Percentiles rank a stretch among this genome's conserved stretches.
These are phyloP conservation scores for Geotrichum cucujoidarum DNA, from an alignment of 1,139 yeast genomes.

Conservation along the genomic window DNA sequence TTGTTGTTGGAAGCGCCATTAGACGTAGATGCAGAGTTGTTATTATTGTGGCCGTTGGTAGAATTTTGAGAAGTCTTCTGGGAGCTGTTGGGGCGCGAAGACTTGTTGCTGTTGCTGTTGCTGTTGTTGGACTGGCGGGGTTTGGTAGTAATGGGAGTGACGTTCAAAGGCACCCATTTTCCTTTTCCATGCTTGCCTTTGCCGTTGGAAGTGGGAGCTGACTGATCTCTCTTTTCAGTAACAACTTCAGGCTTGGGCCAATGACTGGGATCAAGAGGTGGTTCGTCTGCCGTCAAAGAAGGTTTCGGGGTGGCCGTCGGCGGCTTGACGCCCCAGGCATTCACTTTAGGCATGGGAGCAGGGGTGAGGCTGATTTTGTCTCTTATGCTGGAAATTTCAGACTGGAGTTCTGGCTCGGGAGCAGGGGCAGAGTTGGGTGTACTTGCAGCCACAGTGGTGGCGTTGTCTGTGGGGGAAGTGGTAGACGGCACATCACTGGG, in stretches of 20 bases:
- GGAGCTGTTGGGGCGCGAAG: constrained; percentile 14
- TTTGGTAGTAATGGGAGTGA: constrained; percentile 13
- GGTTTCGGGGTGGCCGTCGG: constrained; percentile 12
- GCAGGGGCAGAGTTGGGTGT: constrained; percentile 20
- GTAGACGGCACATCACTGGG: constrained; percentile 9
- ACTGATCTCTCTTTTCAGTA: neutral
- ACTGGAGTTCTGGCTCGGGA: constrained; percentile 15
- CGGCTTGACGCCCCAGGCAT: constrained; percentile 37
- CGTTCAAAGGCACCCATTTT: constrained; percentile 16
- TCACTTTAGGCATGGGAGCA: constrained; percentile 42
- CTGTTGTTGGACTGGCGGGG: no score
- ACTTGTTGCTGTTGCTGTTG: constrained; percentile 10
- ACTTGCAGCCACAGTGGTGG: neutral
- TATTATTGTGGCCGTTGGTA: no score
- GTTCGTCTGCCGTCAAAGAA: constrained; percentile 19
- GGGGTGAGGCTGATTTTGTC: constrained; percentile 36
- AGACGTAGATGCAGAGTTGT: constrained; percentile 8
- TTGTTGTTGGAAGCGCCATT: constrained; percentile 6
- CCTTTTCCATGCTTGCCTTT: constrained; percentile 4
- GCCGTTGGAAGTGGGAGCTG: neutral
- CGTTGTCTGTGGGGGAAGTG: neutral
- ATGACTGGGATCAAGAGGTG: neutral
- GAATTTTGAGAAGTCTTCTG: neutral
- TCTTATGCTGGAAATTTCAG: constrained; percentile 20
- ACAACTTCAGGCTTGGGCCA: neutral